Percentiles rank a stretch among this genome's conserved stretches.
Evolutionary conservation across 2,329 filamentous ascomycete species (phyloP).

Genomic region (Beauveria rudraprayagi): DNA sequence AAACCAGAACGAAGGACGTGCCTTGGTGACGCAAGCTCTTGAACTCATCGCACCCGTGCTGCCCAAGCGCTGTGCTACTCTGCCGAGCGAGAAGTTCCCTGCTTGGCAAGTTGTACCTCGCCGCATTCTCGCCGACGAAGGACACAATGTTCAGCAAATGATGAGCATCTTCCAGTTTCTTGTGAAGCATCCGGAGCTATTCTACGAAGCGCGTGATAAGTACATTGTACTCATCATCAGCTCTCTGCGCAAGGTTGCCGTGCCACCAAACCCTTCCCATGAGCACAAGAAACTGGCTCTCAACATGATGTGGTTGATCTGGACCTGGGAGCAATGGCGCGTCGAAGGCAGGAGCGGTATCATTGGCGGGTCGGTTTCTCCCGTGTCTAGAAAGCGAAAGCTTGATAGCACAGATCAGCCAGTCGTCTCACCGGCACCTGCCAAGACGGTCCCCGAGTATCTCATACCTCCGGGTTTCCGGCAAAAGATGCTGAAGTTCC

Average conservation of each 20-base stretch:
- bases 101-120: slow-evolving; percentile 86
- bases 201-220: slow-evolving; percentile 90
- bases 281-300: slow-evolving; percentile 88
- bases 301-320: slow-evolving; percentile 83
- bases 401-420: slow-evolving; percentile 52
- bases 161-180: slow-evolving; percentile 97
- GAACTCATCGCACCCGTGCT: slow-evolving; percentile 93
- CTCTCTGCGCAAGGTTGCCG: slow-evolving; percentile 80
- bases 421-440: slow-evolving; percentile 46
- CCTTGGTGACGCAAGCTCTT: slow-evolving; percentile 85
- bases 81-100: slow-evolving; percentile 62
- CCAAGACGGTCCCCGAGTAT: slow-evolving; percentile 50
- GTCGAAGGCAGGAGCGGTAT: slow-evolving; percentile 49
- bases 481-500: slow-evolving; percentile 82
- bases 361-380: slow-evolving; percentile 55
- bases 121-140: slow-evolving; percentile 87
- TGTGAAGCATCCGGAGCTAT: slow-evolving; percentile 83
- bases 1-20: slow-evolving; percentile 89
- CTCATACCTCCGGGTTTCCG: slow-evolving; percentile 59
- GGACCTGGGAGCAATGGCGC: slow-evolving; percentile 83
- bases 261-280: slow-evolving; percentile 73
- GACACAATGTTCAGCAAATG: slow-evolving; percentile 89
- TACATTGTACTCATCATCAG: slow-evolving; percentile 84
- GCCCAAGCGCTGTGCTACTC: slow-evolving; percentile 68
- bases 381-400: slow-evolving; percentile 66